Percentiles rank a stretch among this genome's conserved stretches.
phyloP scores from a whole-genome alignment of 371 early-diverging fungal species.

The Apophysomyces trapeziformis region DNA sequence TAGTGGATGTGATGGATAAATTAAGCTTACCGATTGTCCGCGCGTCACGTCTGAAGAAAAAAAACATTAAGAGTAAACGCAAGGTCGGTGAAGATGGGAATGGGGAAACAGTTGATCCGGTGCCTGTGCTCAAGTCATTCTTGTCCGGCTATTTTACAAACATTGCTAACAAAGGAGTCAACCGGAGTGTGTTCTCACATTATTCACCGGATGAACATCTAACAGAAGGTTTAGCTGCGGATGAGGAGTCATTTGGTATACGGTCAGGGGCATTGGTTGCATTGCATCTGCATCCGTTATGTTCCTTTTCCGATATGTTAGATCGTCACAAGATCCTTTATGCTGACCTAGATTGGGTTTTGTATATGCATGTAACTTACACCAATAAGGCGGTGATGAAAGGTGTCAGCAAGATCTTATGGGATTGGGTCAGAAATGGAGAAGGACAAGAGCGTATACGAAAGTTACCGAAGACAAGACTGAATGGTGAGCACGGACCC shows the following conservation, averaged over 20 bases:
- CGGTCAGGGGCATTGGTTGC: slow-evolving; percentile 57
- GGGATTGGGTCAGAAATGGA: slow-evolving; percentile 54
- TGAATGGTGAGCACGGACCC: slow-evolving; percentile 48
- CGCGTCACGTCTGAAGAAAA: slow-evolving; percentile 29
- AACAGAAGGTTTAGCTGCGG: slow-evolving; percentile 23
- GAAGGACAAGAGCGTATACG: slow-evolving; percentile 44
- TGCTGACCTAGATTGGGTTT: slow-evolving; percentile 75
- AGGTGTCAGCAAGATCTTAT: slow-evolving; percentile 63
- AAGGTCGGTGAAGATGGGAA: slow-evolving; percentile 26
- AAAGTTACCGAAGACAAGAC: slow-evolving; percentile 34
- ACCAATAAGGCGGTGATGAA: slow-evolving; percentile 72
- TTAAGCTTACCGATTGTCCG: slow-evolving; percentile 65
- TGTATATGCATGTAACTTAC: slow-evolving; percentile 73
- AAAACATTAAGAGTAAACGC: slow-evolving; percentile 20
- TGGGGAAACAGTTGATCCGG: slow-evolving; percentile 41
- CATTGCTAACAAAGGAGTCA: slow-evolving; percentile 74
- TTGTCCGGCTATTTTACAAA: slow-evolving; percentile 78
- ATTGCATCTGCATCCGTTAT: slow-evolving; percentile 69
- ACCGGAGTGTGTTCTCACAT: slow-evolving; percentile 74
- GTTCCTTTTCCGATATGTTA: slow-evolving; percentile 55
- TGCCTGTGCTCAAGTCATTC: slow-evolving; percentile 69
- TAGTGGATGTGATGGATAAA: slow-evolving; percentile 86
- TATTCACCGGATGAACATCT: slow-evolving; percentile 60
- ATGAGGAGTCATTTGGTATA: slow-evolving; percentile 20
- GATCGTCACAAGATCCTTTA: slow-evolving; percentile 45